Base-by-base conservation (phyloP, 768 basidiomycete species). In the Lactarius akahatsu region DNA sequence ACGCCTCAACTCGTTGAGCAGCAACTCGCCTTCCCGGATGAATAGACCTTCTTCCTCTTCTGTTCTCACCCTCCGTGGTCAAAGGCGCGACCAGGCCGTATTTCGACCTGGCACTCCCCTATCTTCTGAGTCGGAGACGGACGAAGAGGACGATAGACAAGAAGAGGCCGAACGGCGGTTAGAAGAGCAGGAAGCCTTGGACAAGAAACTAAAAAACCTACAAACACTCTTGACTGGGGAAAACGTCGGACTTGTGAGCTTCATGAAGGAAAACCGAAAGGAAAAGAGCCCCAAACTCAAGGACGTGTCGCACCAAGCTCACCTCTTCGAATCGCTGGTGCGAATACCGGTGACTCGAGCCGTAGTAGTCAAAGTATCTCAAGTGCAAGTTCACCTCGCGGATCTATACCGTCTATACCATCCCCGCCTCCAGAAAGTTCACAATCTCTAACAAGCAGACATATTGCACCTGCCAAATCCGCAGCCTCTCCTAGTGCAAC, bases 341-440 rank as follows among this genome's bases (percentile, higher is more conserved):
- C 78, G 68, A 84, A 84, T 71, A 80, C 57, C 8, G 40, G 56
- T 58, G 40, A 7, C 20, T 62, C 56, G 5, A 69, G 70, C 50
- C 68, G 82, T 26, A 89, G 82, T 26, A 89, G 88, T 67, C 89
- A 88, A 66, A 92, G 90, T 71, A 80, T 90, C 10, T 91, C 91
- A 4, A 89, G 88, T 73, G 78, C 85, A 15, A 84, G 85, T 67
- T 92, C 92, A 23, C 88, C 88, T 1, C 89, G 84, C 57, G 87
- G 87, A 20, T 94, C 92, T 0, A 89, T 92, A 41, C 90, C 90
- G 1, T 90, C 90, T 18, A 92, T 94, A 30, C 87, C 91, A 0
- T 92, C 91, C 0, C 87, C 89, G 23, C 81, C 87, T 9, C 74
- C 83, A 20, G 82, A 86, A 56, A 60, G 66, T 30, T 82, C 86